These are phyloP conservation scores for Rachicladosporium sp. DNA, from an alignment of 2,329 filamentous ascomycete genomes.

Conservation along the genomic window DNA sequence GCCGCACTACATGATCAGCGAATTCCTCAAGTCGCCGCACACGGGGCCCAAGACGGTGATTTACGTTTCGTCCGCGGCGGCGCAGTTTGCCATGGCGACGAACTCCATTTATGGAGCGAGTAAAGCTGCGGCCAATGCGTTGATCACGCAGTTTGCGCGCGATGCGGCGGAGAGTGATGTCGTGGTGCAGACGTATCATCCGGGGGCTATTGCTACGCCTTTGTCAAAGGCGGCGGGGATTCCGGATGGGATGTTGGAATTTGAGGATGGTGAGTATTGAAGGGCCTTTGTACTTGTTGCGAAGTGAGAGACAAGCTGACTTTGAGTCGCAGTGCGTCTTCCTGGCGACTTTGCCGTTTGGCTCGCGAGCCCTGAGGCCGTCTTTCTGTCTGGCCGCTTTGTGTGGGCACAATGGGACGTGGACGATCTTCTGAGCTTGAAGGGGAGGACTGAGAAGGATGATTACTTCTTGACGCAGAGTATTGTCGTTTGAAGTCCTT, in stretches of 20 bases:
- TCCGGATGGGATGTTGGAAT: constrained; percentile 1
- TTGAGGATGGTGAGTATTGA: constrained; percentile 3
- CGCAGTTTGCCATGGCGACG: constrained; percentile 18
- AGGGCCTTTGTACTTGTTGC: too few species aligned
- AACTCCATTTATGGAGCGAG: constrained; percentile 3
- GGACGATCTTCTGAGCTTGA: constrained; percentile 22
- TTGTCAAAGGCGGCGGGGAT: background rate
- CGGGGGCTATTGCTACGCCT: constrained; percentile 2
- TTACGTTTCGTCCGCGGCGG: constrained; percentile 24
- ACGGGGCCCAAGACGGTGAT: constrained; percentile 18
- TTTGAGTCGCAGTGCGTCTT: constrained; percentile 8
- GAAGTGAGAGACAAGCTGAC: background rate
- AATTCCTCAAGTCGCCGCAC: constrained; percentile 24
- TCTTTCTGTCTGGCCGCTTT: constrained; percentile 27
- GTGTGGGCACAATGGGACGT: constrained; percentile 32
- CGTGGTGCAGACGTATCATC: constrained; percentile 3
- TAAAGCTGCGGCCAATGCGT: constrained; percentile 4
- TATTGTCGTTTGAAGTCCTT: constrained; percentile 4
- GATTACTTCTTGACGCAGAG: constrained; percentile 12
- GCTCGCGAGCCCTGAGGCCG: constrained; percentile 27
- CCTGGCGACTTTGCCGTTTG: constrained; percentile 24
- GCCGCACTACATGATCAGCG: constrained; percentile 22
- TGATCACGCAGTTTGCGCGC: constrained; percentile 4
- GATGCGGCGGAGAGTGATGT: constrained; percentile 2
- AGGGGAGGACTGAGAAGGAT: constrained; percentile 9